A percentile compares a stretch with the other conserved stretches of the same genome.
phyloP scores from a whole-genome alignment of 1,284 basidiomycete species.

The Pyrrhoderma lamaoense region DNA sequence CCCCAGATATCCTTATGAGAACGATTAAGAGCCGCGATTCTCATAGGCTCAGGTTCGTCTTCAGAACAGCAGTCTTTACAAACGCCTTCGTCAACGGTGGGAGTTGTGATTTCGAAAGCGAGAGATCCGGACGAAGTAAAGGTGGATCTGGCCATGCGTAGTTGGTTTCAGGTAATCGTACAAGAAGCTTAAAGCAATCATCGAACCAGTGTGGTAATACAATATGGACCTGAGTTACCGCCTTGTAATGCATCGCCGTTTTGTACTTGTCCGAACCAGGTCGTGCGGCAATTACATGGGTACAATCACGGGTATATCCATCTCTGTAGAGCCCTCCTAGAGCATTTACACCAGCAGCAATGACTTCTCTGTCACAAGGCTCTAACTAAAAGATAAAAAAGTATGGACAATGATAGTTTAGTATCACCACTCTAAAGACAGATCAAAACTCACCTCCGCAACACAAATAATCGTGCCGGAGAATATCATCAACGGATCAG shows the following conservation, averaged over 20 bases:
- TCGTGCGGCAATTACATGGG: constrained; percentile 69
- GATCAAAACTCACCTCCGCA: constrained; percentile 42
- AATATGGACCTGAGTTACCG: constrained; percentile 48
- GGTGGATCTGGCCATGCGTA: constrained; percentile 73
- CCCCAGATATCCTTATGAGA: constrained; percentile 33
- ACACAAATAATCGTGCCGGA: constrained; percentile 72
- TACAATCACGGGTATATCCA: constrained; percentile 75
- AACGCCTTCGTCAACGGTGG: constrained; percentile 37
- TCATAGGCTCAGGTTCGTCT: constrained; percentile 1
- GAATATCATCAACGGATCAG: constrained; percentile 72
- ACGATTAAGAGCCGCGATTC: constrained; percentile 9
- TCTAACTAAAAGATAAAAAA: constrained; percentile 37
- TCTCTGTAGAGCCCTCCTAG: constrained; percentile 80
- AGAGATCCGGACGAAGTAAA: constrained; percentile 32
- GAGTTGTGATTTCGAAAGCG: constrained; percentile 22
- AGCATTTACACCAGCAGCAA: constrained; percentile 62
- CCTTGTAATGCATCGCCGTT: constrained; percentile 52
- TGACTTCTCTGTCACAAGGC: constrained; percentile 58
- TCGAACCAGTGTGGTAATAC: constrained; percentile 82
- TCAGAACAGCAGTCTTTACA: constrained; percentile 31
- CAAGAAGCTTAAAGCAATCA: constrained; percentile 61
- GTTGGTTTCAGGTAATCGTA: constrained; percentile 45
- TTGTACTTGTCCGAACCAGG: constrained; percentile 48
- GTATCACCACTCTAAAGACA: neutral
- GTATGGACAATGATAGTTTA: constrained; percentile 10